Evolutionary conservation across 2,329 filamentous ascomycete species (phyloP).

Genomic region (Zasmidium cellare): DNA sequence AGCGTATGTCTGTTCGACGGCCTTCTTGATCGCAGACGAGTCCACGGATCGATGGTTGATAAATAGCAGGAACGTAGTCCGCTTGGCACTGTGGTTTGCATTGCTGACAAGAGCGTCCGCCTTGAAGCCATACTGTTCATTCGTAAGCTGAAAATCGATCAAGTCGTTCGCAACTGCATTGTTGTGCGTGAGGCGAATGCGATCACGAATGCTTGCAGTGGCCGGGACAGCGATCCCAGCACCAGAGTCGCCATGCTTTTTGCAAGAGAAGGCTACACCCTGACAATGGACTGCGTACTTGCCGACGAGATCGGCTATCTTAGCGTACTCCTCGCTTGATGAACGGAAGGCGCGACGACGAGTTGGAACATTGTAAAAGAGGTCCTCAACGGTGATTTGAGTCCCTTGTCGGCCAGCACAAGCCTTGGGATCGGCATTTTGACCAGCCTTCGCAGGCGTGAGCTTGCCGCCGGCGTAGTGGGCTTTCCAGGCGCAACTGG

Average conservation of each 20-base stretch:
- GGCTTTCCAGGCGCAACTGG: constrained; percentile 85
- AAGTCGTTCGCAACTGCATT: constrained; percentile 83
- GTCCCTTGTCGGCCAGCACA: constrained; percentile 86
- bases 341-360: constrained; percentile 88
- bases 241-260: constrained; percentile 88
- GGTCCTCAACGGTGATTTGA: constrained; percentile 90
- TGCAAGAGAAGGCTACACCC: constrained; percentile 93
- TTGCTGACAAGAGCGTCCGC: constrained; percentile 82
- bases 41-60: constrained; percentile 97
- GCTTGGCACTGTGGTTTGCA: constrained; percentile 92
- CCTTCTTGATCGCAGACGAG: constrained; percentile 82
- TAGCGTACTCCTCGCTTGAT: constrained; percentile 91
- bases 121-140: constrained; percentile 80
- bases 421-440: constrained; percentile 80
- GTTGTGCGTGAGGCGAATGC: constrained; percentile 89
- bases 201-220: constrained; percentile 70
- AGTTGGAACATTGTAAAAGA: constrained; percentile 95
- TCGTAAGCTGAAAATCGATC: constrained; percentile 70
- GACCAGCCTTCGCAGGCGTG: constrained; percentile 80
- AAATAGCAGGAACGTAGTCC: constrained; percentile 83
- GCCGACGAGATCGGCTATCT: constrained; percentile 92
- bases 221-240: constrained; percentile 78
- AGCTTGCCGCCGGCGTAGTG: constrained; percentile 83
- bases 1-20: constrained; percentile 85
- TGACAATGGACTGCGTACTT: constrained; percentile 90